Conservation (phyloP, 139 green algal species). For the Chlorella sorokiniana region DNA sequence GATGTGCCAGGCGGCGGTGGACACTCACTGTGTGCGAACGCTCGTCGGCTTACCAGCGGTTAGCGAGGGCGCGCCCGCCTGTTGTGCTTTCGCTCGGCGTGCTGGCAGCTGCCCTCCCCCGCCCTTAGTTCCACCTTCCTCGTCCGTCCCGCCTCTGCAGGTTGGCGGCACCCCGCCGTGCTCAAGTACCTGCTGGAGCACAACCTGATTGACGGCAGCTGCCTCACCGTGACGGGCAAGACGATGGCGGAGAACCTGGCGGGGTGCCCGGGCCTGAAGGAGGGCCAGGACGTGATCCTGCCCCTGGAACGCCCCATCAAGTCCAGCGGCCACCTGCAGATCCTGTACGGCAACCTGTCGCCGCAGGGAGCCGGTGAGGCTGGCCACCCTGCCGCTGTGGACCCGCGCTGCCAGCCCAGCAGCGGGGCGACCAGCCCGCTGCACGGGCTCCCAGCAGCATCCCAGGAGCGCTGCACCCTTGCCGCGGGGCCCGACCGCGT, state of each 20-base stretch:
- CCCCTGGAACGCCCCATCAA: constrained; percentile 93
- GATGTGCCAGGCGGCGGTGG: no score
- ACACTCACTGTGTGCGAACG: no score
- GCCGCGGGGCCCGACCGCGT: no score
- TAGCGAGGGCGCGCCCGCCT: no score
- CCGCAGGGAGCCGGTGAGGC: constrained; percentile 79
- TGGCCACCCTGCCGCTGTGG: no score
- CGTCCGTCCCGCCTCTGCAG: constrained; percentile 7
- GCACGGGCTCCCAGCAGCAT: no score
- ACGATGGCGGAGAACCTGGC: constrained; percentile 95
- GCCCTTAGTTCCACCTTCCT: neutral
- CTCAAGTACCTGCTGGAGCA: constrained; percentile 95
- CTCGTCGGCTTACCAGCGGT: no score
- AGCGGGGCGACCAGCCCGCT: no score
- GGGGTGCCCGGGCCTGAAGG: constrained; percentile 74
- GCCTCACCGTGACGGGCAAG: constrained; percentile 90
- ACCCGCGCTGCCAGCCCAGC: neutral
- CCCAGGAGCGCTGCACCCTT: no score
- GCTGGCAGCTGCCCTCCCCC: no score
- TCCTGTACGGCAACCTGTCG: constrained; percentile 96
- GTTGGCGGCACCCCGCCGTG: constrained; percentile 92
- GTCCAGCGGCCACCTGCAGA: constrained; percentile 71
- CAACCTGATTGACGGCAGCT: constrained; percentile 89
- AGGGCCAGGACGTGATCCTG: constrained; percentile 84
- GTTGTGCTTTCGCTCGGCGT: neutral